Percentiles rank a stretch among this genome's conserved stretches.
These are phyloP conservation scores for Harrya chromipes DNA, from an alignment of 768 basidiomycete species.

Conservation along the genomic window DNA sequence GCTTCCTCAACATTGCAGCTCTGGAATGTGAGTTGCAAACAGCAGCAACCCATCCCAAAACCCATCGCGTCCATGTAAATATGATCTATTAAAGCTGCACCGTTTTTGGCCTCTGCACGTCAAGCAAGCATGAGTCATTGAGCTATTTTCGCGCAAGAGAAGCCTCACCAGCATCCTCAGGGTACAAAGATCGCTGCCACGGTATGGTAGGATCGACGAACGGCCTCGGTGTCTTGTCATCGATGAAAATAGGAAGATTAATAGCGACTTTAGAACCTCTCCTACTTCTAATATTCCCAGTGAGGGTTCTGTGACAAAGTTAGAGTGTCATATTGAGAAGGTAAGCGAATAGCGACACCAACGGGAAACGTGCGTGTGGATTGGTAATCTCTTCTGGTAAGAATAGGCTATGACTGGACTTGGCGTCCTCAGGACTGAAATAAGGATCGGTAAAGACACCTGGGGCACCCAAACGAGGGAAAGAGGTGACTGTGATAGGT, in stretches of 20 bases:
- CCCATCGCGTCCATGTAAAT: constrained; percentile 99
- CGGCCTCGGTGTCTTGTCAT: constrained; percentile 80
- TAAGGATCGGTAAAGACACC: constrained; percentile 93
- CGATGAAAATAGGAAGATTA: constrained; percentile 90
- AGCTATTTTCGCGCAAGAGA: constrained; percentile 4
- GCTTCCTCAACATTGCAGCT: constrained; percentile 93
- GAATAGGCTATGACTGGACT: constrained; percentile 91
- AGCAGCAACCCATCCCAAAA: constrained; percentile 99
- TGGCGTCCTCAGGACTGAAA: constrained; percentile 66
- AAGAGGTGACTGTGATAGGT: constrained; percentile 93
- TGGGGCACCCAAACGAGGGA: constrained; percentile 84
- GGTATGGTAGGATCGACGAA: constrained; percentile 94
- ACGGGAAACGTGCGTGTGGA: constrained; percentile 98
- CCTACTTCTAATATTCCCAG: constrained; percentile 89
- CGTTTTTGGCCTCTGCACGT: constrained; percentile 75
- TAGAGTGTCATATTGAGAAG: constrained; percentile 5
- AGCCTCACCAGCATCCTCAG: constrained; percentile 75
- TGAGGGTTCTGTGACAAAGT: constrained; percentile 70
- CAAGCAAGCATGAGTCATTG: constrained; percentile 4
- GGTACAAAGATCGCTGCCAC: constrained; percentile 76
- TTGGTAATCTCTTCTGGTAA: constrained; percentile 95
- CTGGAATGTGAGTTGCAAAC: constrained; percentile 96
- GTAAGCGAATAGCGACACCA: constrained; percentile 36
- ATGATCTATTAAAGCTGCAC: constrained; percentile 85
- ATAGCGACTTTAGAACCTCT: constrained; percentile 94